These are phyloP conservation scores for Trametes villosa DNA, from an alignment of 768 basidiomycete species.

Conservation along the genomic window DNA sequence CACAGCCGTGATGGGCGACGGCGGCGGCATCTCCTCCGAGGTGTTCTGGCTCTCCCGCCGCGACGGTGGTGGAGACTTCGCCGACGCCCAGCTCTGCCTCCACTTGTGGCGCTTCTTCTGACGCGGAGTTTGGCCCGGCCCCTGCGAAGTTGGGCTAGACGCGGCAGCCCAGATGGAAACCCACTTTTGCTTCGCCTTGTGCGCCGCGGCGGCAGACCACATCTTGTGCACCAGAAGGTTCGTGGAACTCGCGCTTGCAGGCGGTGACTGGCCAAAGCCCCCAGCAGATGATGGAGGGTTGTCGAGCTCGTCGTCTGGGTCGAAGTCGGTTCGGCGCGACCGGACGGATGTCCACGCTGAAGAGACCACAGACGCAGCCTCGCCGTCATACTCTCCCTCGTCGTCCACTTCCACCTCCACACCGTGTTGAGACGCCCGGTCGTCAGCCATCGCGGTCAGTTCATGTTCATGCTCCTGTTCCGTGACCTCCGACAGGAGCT, in stretches of 20 bases:
- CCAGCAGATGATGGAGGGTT: constrained; percentile 37
- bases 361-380: constrained; percentile 58
- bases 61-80: constrained; percentile 4
- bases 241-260: constrained; percentile 21
- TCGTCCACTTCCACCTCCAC: constrained; percentile 41
- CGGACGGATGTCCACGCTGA: constrained; percentile 53
- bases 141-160: not conserved
- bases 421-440: constrained; percentile 29
- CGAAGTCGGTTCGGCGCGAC: constrained; percentile 36
- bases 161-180: constrained; percentile 48
- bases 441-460: not conserved
- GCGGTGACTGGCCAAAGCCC: constrained; percentile 33
- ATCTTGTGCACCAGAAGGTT: constrained; percentile 38
- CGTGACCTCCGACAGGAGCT: constrained; percentile 41
- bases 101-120: constrained; percentile 12
- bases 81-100: constrained; percentile 21
- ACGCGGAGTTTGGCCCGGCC: not conserved
- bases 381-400: constrained; percentile 47
- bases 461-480: constrained; percentile 37
- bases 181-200: constrained; percentile 62
- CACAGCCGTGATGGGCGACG: not conserved
- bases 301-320: constrained; percentile 24
- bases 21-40: not conserved
- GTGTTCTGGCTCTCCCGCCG: constrained; percentile 10
- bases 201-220: constrained; percentile 46